Evolutionary conservation across 768 basidiomycete species (phyloP).

Genomic region (Boletus sp.): DNA sequence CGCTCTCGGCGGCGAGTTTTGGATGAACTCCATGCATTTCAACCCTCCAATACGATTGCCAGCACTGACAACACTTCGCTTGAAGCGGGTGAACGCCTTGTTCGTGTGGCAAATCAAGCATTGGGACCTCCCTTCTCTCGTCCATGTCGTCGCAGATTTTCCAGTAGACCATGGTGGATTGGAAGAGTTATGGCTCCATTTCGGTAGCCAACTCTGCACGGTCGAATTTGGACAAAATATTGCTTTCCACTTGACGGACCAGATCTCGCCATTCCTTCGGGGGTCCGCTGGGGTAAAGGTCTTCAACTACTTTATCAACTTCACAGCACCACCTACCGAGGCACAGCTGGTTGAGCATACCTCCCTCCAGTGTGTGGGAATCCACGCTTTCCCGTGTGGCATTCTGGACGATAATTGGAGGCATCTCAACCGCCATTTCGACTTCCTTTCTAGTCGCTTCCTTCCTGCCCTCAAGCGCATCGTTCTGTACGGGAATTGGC

Average conservation of each 20-base stretch:
- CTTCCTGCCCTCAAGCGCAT: conserved; percentile 48
- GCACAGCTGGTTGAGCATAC: conserved; percentile 21
- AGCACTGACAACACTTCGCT: conserved; percentile 50
- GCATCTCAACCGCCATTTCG: conserved; percentile 41
- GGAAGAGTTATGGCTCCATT: conserved; percentile 45
- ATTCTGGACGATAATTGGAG: conserved; percentile 37
- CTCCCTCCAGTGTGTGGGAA: conserved; percentile 44
- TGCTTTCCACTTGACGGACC: conserved; percentile 49
- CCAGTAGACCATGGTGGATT: conserved; percentile 37
- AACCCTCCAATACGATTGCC: conserved; percentile 38
- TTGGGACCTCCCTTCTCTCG: conserved; percentile 55
- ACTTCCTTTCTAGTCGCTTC: conserved; percentile 35
- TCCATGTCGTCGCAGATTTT: conserved; percentile 50
- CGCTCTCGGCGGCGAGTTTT: conserved; percentile 46
- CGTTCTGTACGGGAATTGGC: conserved; percentile 55
- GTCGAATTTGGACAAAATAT: conserved; percentile 59
- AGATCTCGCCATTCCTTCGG: conserved; percentile 44
- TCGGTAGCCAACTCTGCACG: conserved; percentile 47
- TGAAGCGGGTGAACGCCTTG: conserved; percentile 46
- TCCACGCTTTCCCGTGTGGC: conserved; percentile 48
- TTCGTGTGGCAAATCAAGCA: conserved; percentile 46
- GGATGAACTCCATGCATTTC: conserved; percentile 23
- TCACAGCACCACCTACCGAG: conserved; percentile 34
- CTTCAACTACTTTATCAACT: conserved; percentile 56
- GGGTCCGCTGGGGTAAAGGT: conserved; percentile 44